Conservation (phyloP, 441 rosid species). For the Brassica balearica region DNA sequence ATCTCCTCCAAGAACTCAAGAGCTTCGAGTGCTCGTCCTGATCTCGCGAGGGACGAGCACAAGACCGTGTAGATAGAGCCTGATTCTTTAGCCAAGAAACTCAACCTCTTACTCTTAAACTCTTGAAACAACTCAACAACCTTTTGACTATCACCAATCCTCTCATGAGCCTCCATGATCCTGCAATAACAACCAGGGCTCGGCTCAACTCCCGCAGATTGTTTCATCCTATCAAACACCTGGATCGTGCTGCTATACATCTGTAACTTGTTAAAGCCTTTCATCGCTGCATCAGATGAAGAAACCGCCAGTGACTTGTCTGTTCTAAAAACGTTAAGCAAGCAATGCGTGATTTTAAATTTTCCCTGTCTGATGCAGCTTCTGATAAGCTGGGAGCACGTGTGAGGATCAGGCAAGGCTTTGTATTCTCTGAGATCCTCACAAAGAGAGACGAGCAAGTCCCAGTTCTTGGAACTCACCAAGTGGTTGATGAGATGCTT, state of each 20-base stretch:
- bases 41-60: slow-evolving; percentile 63
- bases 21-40: slow-evolving; percentile 70
- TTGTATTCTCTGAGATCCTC: slow-evolving; percentile 57
- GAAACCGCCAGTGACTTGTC: slow-evolving; percentile 48
- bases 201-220: slow-evolving; percentile 50
- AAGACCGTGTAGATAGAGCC: slow-evolving; percentile 50
- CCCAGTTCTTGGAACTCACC: slow-evolving; percentile 67
- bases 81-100: slow-evolving; percentile 46
- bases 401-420: slow-evolving; percentile 62
- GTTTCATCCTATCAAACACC: slow-evolving; percentile 58
- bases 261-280: slow-evolving; percentile 79
- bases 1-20: slow-evolving; percentile 60
- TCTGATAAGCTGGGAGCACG: slow-evolving; percentile 63
- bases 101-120: slow-evolving; percentile 48
- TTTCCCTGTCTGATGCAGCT: slow-evolving; percentile 63
- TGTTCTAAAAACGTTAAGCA: slow-evolving; percentile 58
- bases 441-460: slow-evolving; percentile 52
- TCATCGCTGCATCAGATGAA: slow-evolving; percentile 71
- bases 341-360: slow-evolving; percentile 53
- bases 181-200: slow-evolving; percentile 64
- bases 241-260: slow-evolving; percentile 72
- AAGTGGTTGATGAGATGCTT: slow-evolving; percentile 67
- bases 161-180: slow-evolving; percentile 73
- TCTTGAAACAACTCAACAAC: slow-evolving; percentile 71
- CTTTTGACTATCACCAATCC: slow-evolving; percentile 51